Conservation (phyloP, 1,139 yeast genomes). For the Candida albicans region DNA sequence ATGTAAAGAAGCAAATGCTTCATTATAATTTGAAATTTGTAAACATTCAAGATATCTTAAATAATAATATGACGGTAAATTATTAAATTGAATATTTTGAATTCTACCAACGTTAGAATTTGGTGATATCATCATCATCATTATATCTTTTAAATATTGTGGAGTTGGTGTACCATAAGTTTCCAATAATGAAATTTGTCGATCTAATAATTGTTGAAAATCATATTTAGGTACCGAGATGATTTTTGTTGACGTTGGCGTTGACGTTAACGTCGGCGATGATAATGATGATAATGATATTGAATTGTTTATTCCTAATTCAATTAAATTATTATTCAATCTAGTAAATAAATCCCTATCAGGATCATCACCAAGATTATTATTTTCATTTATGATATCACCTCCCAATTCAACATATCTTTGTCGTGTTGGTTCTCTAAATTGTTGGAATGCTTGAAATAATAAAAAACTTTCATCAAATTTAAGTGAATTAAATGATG, state of each 20-base stretch:
- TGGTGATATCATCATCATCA: slow-evolving; percentile 46
- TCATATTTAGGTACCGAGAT: slow-evolving; percentile 53
- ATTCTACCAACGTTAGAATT: slow-evolving; percentile 42
- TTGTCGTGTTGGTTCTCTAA: slow-evolving; percentile 40
- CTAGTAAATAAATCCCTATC: slow-evolving; percentile 20
- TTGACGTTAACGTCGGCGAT: too few species aligned
- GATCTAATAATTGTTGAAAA: slow-evolving; percentile 51
- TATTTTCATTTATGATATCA: slow-evolving; percentile 6
- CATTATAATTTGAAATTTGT: slow-evolving; percentile 65
- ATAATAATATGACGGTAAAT: slow-evolving; percentile 64
- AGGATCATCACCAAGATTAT: slow-evolving; percentile 18
- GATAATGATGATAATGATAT: too few species aligned
- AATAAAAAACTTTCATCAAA: slow-evolving; percentile 57
- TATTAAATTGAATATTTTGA: slow-evolving; percentile 47
- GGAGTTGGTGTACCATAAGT: slow-evolving; percentile 56
- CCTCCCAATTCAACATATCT: slow-evolving; percentile 24
- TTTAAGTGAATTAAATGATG: slow-evolving; percentile 53
- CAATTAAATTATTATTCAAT: slow-evolving; percentile 24
- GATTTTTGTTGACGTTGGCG: slow-evolving; percentile 17
- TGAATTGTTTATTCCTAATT: slow-evolving; percentile 18
- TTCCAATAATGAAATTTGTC: slow-evolving; percentile 59
- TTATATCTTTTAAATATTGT: slow-evolving; percentile 39
- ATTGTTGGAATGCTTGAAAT: slow-evolving; percentile 56
- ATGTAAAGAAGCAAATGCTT: slow-evolving; percentile 70
- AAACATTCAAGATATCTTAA: slow-evolving; percentile 65